phyloP scores from a whole-genome alignment of 2,329 filamentous ascomycete genomes.

The Elsinoe necatrix region DNA sequence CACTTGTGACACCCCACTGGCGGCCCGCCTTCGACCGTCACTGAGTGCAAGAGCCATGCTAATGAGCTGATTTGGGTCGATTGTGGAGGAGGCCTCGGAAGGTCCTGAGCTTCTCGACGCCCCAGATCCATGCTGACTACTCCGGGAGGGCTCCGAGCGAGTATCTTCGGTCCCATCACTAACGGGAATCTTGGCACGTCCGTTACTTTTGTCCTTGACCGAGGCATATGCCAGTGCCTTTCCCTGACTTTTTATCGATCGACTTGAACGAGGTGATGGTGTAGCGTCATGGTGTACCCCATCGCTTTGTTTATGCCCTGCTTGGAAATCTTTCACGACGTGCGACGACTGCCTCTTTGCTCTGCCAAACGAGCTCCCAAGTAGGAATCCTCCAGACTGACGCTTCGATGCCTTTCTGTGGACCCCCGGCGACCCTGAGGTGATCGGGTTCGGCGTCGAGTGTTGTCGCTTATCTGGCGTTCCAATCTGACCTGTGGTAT shows the following conservation, averaged over 20 bases:
- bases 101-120: slow-evolving; percentile 2
- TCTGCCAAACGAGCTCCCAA: slow-evolving; percentile 4
- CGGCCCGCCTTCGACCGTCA: slow-evolving; percentile 62
- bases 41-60: slow-evolving; percentile 85
- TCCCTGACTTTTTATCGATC: slow-evolving; percentile 11
- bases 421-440: neutral
- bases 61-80: slow-evolving; percentile 82
- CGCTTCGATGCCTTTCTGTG: neutral
- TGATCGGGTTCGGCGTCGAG: neutral
- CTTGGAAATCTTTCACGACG: neutral
- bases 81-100: neutral
- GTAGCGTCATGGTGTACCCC: neutral
- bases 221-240: neutral
- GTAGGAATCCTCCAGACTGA: slow-evolving; percentile 11
- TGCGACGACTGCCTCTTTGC: neutral
- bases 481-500: neutral
- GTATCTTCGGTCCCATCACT: neutral
- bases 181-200: neutral
- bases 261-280: slow-evolving; percentile 1
- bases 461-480: neutral
- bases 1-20: slow-evolving; percentile 48
- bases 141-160: neutral
- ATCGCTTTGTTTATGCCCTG: neutral
- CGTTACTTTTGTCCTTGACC: neutral
- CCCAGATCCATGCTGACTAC: slow-evolving; percentile 4